Evolutionary conservation across 371 early-diverging fungal genomes (phyloP).

Genomic region (Rhizopus stolonifer): DNA sequence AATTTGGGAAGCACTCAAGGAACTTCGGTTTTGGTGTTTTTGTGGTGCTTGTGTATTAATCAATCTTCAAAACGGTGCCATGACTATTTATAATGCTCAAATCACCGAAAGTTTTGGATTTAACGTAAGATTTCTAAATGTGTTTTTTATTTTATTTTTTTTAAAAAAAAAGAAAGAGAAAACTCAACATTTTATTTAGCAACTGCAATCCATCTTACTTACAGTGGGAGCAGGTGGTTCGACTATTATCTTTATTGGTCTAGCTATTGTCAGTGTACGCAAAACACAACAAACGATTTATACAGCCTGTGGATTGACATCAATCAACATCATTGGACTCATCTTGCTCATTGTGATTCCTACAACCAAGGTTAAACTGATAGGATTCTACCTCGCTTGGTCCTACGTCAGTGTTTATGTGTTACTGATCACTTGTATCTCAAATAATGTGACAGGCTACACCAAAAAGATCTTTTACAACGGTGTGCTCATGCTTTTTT

Average conservation of each 20-base stretch:
- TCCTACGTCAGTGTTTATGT: conserved; percentile 22
- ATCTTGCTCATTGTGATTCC: conserved; percentile 27
- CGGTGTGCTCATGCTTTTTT: conserved; percentile 26
- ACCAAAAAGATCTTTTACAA: conserved; percentile 34
- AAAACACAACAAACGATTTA: conserved; percentile 20
- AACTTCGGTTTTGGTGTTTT: conserved; percentile 31
- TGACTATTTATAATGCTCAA: conserved; percentile 33
- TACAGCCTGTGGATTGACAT: conserved; percentile 18
- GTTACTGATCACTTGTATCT: conserved; percentile 22
- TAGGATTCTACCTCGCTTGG: conserved; percentile 29
- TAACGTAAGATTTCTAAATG: conserved; percentile 12
- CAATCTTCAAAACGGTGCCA: conserved; percentile 39
- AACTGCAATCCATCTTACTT: conserved; percentile 22
- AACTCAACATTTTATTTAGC: conserved; percentile 11
- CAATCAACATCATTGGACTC: conserved; percentile 20
- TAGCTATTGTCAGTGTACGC: conserved; percentile 12
- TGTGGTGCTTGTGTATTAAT: conserved; percentile 27
- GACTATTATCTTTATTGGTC: conserved; percentile 14
- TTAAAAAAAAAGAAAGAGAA: no score
- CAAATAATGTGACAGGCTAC: conserved; percentile 33
- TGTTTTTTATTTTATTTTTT: no score
- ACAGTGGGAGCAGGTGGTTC: conserved; percentile 22
- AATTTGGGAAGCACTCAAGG: conserved; percentile 31
- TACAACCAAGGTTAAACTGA: conserved; percentile 11
- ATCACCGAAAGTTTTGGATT: conserved; percentile 35